Conservation (phyloP, 148 eudicot species). For the Rhododendron molle region DNA sequence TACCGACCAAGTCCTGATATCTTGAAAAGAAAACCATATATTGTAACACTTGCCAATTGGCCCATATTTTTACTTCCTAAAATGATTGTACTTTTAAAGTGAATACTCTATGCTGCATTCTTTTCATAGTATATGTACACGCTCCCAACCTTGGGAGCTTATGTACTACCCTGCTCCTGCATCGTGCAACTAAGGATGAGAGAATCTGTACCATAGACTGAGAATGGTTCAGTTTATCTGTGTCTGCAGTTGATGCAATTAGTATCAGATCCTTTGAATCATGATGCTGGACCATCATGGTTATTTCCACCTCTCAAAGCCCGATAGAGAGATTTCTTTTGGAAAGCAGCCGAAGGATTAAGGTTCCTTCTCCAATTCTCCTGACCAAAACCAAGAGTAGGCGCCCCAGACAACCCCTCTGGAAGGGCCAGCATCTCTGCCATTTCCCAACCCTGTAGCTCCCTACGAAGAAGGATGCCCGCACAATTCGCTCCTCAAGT, state of each 20-base stretch:
- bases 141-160: too few relatives aligned
- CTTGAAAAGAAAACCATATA: too few relatives aligned
- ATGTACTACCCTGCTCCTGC: too few relatives aligned
- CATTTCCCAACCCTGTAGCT: background rate
- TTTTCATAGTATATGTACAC: too few relatives aligned
- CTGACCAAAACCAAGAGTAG: background rate
- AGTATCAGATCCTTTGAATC: background rate
- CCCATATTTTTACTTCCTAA: too few relatives aligned
- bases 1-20: too few relatives aligned
- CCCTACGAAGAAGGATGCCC: background rate
- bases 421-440: background rate
- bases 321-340: background rate
- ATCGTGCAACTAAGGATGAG: too few relatives aligned
- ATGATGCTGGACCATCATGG: background rate
- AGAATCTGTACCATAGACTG: background rate
- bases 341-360: background rate
- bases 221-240: background rate
- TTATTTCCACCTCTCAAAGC: background rate
- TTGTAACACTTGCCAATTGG: too few relatives aligned
- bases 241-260: background rate
- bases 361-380: background rate
- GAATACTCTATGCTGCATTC: too few relatives aligned
- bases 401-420: background rate
- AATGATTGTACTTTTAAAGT: too few relatives aligned
- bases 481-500: background rate